A percentile compares a stretch with the other conserved stretches of the same genome.
Conservation (phyloP, 805 yeast species). For the Ogataea ganodermae region DNA sequence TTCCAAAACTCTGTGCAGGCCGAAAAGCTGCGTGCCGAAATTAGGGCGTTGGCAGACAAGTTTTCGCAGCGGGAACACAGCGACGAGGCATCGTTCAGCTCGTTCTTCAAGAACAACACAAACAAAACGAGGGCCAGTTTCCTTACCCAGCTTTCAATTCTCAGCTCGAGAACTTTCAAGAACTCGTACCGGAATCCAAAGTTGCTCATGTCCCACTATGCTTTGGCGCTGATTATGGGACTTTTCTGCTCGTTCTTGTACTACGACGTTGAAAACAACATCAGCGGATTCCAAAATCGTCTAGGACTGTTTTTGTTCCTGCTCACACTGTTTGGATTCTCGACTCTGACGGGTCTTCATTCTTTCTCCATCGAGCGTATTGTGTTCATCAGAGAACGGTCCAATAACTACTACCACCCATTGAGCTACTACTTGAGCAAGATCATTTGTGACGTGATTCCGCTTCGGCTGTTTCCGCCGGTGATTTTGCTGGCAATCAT, state of each 20-base stretch:
- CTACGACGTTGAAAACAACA: slow-evolving; percentile 81
- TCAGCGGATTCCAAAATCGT: slow-evolving; percentile 95
- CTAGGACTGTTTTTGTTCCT: slow-evolving; percentile 91
- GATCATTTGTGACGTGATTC: slow-evolving; percentile 87
- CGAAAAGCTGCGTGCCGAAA: slow-evolving; percentile 42
- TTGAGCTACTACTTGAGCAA: slow-evolving; percentile 82
- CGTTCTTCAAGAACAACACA: slow-evolving; percentile 34
- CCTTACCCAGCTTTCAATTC: slow-evolving; percentile 64
- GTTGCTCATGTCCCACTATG: slow-evolving; percentile 81
- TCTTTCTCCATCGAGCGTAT: slow-evolving; percentile 87
- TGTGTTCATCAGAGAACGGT: slow-evolving; percentile 88
- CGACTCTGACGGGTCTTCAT: slow-evolving; percentile 88
- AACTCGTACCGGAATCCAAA: slow-evolving; percentile 92
- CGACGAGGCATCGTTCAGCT: slow-evolving; percentile 18
- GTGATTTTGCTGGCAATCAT: slow-evolving; percentile 73
- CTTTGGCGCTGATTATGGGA: slow-evolving; percentile 75
- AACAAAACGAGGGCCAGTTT: slow-evolving; percentile 56
- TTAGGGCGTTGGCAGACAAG: slow-evolving; percentile 28
- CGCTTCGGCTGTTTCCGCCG: slow-evolving; percentile 92
- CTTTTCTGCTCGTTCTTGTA: slow-evolving; percentile 83
- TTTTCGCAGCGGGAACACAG: slow-evolving; percentile 14
- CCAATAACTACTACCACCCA: slow-evolving; percentile 92
- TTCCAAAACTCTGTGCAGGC: slow-evolving; percentile 40
- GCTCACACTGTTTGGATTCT: slow-evolving; percentile 89
- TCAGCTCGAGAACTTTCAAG: slow-evolving; percentile 86